Percentiles rank a stretch among this genome's conserved stretches.
These are phyloP conservation scores for Aristolochia contorta DNA, from an alignment of 164 flowering plant genomes.

Conservation along the genomic window DNA sequence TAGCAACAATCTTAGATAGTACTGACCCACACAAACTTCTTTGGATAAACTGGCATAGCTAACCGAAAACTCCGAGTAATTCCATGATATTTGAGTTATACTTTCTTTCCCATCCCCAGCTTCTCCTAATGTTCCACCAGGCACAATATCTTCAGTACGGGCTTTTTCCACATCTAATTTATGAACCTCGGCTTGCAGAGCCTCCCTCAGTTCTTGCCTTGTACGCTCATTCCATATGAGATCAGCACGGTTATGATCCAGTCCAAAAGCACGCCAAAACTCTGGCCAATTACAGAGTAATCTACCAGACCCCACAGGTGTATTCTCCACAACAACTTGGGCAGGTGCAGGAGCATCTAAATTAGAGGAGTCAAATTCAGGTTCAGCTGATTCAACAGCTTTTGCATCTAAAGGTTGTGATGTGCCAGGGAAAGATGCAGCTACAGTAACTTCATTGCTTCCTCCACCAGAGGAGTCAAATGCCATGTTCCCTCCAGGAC, in stretches of 20 bases:
- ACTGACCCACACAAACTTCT: slow-evolving; percentile 99
- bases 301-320: slow-evolving; percentile 93
- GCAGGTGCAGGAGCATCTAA: slow-evolving; percentile 84
- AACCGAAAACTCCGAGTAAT: slow-evolving; percentile 79
- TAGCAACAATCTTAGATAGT: slow-evolving; percentile 86
- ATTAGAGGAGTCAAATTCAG: slow-evolving; percentile 23
- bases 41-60: slow-evolving; percentile 78
- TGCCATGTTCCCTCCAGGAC: slow-evolving; percentile 28
- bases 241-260: slow-evolving; percentile 98
- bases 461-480: slow-evolving; percentile 30
- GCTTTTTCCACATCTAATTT: slow-evolving; percentile 85
- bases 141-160: slow-evolving; percentile 90
- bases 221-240: slow-evolving; percentile 98
- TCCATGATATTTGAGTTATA: slow-evolving; percentile 87
- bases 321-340: slow-evolving; percentile 88
- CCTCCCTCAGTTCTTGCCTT: slow-evolving; percentile 82
- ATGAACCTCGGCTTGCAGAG: slow-evolving; percentile 90
- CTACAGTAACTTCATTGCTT: slow-evolving; percentile 25
- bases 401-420: slow-evolving; percentile 32
- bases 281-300: slow-evolving; percentile 91
- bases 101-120: slow-evolving; percentile 43
- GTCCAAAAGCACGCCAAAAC: slow-evolving; percentile 95
- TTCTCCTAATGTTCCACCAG: slow-evolving; percentile 42
- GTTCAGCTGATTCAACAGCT: slow-evolving; percentile 40
- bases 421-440: slow-evolving; percentile 19